phyloP scores from a whole-genome alignment of 2,329 filamentous ascomycete genomes.

The Sclerotinia minor region DNA sequence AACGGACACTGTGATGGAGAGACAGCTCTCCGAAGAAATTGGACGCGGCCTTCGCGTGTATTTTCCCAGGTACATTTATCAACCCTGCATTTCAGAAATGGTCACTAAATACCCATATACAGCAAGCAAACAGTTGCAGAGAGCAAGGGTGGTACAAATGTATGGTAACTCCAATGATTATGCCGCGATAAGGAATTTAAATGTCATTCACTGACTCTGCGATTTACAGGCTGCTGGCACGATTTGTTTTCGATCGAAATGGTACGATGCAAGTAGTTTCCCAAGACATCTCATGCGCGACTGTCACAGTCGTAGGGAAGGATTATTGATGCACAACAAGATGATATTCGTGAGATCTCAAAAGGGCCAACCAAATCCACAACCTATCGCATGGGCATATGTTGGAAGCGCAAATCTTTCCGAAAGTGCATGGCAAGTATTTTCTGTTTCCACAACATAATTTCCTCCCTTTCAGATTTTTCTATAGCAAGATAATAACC shows the following conservation, averaged over 20 bases:
- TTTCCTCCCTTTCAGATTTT: neutral
- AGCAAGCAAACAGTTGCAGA: slow-evolving; percentile 59
- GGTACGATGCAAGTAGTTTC: slow-evolving; percentile 68
- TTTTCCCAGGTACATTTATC: slow-evolving; percentile 63
- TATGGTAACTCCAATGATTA: slow-evolving; percentile 42
- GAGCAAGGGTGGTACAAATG: slow-evolving; percentile 63
- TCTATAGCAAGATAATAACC: neutral
- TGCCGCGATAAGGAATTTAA: slow-evolving; percentile 1
- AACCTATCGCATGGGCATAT: slow-evolving; percentile 69
- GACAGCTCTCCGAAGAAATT: slow-evolving; percentile 34
- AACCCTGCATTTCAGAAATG: slow-evolving; percentile 5
- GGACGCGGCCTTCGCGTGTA: slow-evolving; percentile 67
- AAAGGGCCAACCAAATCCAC: slow-evolving; percentile 5
- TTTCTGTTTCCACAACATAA: neutral
- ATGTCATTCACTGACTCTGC: neutral
- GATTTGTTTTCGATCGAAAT: slow-evolving; percentile 73
- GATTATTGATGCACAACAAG: slow-evolving; percentile 88
- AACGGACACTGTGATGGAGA: slow-evolving; percentile 29
- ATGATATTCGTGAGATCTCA: slow-evolving; percentile 54
- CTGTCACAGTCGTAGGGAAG: slow-evolving; percentile 67
- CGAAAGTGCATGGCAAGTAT: slow-evolving; percentile 81
- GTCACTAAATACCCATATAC: slow-evolving; percentile 9
- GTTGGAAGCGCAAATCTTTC: slow-evolving; percentile 90
- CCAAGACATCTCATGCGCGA: slow-evolving; percentile 72
- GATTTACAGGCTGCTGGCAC: slow-evolving; percentile 67